phyloP scores from a whole-genome alignment of 208 protist genomes.

The Leishmania braziliensis region DNA sequence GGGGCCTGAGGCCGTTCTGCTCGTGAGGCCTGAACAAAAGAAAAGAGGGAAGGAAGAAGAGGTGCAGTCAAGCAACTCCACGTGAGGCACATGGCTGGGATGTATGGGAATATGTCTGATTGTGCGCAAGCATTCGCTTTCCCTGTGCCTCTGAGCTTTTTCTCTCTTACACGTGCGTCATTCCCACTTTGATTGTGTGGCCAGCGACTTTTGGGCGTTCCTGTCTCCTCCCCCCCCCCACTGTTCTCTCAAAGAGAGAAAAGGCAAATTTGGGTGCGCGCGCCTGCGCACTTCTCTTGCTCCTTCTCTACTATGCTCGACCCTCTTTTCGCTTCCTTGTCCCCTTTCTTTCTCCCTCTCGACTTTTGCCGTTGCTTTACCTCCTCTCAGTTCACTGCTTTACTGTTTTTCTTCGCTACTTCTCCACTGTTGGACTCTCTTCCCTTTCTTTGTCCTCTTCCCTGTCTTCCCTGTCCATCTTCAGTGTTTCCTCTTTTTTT shows the following conservation, averaged over 20 bases:
- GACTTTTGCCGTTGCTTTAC: neutral
- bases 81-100: neutral
- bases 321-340: neutral
- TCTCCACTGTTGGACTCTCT: neutral
- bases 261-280: neutral
- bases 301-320: neutral
- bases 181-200: neutral
- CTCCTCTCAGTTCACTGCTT: conserved; percentile 1
- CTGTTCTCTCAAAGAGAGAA: too few species aligned
- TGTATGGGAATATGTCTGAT: neutral
- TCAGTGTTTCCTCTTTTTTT: neutral
- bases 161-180: neutral
- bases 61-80: neutral
- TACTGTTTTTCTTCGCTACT: neutral
- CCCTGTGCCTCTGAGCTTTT: neutral
- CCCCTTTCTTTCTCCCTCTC: neutral
- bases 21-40: neutral
- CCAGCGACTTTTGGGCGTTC: neutral
- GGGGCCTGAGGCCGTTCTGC: neutral
- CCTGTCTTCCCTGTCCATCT: neutral
- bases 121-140: neutral
- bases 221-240: neutral
- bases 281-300: neutral
- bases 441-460: neutral
- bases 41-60: neutral